Conservation (phyloP, 1,284 basidiomycete species). For the Gymnopus androsaceus region DNA sequence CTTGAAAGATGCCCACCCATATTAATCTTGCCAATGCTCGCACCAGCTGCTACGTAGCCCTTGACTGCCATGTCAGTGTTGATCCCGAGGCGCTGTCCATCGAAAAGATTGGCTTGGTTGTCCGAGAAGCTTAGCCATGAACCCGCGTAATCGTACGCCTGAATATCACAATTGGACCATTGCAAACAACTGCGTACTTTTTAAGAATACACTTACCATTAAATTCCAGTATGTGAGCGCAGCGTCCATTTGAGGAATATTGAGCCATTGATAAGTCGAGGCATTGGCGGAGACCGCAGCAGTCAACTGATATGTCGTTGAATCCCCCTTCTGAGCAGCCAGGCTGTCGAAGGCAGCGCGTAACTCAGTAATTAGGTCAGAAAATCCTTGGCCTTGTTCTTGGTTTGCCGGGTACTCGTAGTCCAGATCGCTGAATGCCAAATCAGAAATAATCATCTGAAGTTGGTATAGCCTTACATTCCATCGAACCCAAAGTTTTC, state of each 20-base stretch:
- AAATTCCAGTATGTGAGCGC: slow-evolving; percentile 87
- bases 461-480: slow-evolving; percentile 46
- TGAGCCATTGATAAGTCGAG: slow-evolving; percentile 65
- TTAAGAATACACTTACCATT: slow-evolving; percentile 60
- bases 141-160: slow-evolving; percentile 81
- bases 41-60: slow-evolving; percentile 69
- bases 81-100: slow-evolving; percentile 58
- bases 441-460: background rate
- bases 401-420: slow-evolving; percentile 62
- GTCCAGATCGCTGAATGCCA: slow-evolving; percentile 61
- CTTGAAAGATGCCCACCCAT: slow-evolving; percentile 56
- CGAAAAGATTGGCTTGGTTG: slow-evolving; percentile 85
- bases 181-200: background rate
- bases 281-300: slow-evolving; percentile 67
- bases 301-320: slow-evolving; percentile 58
- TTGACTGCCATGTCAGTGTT: slow-evolving; percentile 74
- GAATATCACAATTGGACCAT: background rate
- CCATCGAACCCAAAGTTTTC: slow-evolving; percentile 91
- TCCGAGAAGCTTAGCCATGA: slow-evolving; percentile 68
- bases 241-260: slow-evolving; percentile 72
- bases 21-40: slow-evolving; percentile 72
- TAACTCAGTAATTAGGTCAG: slow-evolving; percentile 57
- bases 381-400: slow-evolving; percentile 58
- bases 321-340: slow-evolving; percentile 57
- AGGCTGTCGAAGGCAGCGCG: slow-evolving; percentile 57